phyloP scores from a whole-genome alignment of 139 green algal species.

The Ostreobium quekettii region DNA sequence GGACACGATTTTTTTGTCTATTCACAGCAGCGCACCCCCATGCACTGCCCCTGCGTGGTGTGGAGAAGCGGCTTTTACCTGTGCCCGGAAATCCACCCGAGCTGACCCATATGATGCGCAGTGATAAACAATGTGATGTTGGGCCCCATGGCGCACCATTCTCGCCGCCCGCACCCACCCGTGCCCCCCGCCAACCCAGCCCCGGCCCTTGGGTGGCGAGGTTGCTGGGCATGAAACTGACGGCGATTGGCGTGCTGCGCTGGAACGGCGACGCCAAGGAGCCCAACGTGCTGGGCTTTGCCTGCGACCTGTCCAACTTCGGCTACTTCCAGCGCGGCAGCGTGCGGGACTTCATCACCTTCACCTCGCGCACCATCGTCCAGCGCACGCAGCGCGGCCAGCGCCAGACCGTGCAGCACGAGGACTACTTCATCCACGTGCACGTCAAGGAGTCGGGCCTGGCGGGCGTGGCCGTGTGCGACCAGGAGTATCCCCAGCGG shows the following conservation, averaged over 20 bases:
- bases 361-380: conserved; percentile 84
- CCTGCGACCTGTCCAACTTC: conserved; percentile 80
- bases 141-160: no score
- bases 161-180: no score
- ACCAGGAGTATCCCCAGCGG: conserved; percentile 84
- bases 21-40: no score
- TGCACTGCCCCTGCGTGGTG: no score
- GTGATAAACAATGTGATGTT: no score
- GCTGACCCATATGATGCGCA: no score
- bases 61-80: no score
- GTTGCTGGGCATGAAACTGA: conserved; percentile 77
- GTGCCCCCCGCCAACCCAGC: no score
- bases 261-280: conserved; percentile 62
- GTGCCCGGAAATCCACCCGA: no score
- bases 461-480: conserved; percentile 79
- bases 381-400: conserved; percentile 73
- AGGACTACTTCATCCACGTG: conserved; percentile 92
- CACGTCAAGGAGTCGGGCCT: conserved; percentile 77
- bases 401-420: conserved; percentile 74
- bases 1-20: no score
- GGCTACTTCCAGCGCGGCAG: conserved; percentile 85
- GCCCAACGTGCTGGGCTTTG: conserved; percentile 64
- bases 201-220: no score
- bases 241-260: conserved; percentile 51
- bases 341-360: conserved; percentile 90